Base-by-base conservation (phyloP, 2,329 filamentous ascomycete genomes). In the Claviceps maximensis region DNA sequence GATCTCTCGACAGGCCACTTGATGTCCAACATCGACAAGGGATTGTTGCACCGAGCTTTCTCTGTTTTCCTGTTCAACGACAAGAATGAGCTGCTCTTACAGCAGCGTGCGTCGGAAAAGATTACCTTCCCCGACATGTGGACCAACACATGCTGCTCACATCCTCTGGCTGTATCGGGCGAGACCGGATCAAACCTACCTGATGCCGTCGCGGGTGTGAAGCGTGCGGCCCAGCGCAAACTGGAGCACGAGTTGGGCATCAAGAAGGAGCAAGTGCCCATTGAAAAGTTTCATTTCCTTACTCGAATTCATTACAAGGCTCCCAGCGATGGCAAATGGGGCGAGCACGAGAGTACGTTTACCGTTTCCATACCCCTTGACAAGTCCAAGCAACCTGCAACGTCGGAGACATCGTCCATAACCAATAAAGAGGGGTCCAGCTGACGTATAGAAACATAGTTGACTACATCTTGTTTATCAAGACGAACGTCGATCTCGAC, bases 61-160 rank as follows among this genome's bases (percentile, higher is more conserved):
- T 97, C 91, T 55, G 88, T 94, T 61, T 98, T 98, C 75, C 83
- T 98, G 60, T 98, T 98, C 76, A 89, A 97, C 73, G 85, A 87
- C 57, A 79, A 93, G 67, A 94, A 96, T 70, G 86, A 89, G 62
- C 77, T 97, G 56, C 85, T 98, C 46, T 82, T 98, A 50, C 93
- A 98, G 73, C 93, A 97, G 75, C 87, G 93, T 60, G 93, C 93
- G 29, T 75, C 83, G 42, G 91, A 97, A 74, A 98, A 98, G 77
- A 98, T 98, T 66, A 98, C 93, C 7, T 98, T 98, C 73, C 91
- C 93, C 49, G 89, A 95, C 67, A 90, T 96, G 85, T 98, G 93
- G 93, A 98, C 93, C 58, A 98, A 98, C 73, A 98, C 93, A 33
- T 98, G 93, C 79, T 98, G 93, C 77, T 98, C 93, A 41, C 93